These are phyloP conservation scores for Trichoderma guizhouense DNA, from an alignment of 2,329 filamentous ascomycete species.

Conservation along the genomic window DNA sequence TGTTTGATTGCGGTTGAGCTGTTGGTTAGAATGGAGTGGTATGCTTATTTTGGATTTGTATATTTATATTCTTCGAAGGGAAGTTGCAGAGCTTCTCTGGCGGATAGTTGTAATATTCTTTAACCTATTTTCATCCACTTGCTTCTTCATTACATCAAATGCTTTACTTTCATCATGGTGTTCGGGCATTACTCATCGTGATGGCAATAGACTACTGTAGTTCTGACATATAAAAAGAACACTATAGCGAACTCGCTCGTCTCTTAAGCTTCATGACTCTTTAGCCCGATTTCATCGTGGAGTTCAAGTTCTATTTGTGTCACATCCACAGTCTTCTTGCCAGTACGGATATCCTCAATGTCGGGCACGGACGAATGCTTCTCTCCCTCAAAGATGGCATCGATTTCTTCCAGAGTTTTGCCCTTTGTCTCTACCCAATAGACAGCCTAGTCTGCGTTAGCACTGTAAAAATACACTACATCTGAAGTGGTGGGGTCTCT, in stretches of 20 bases:
- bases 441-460: slow-evolving; percentile 16
- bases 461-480: not conserved
- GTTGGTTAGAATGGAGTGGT: not conserved
- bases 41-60: not conserved
- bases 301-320: slow-evolving; percentile 16
- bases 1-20: not conserved
- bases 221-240: not conserved
- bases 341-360: slow-evolving; percentile 22
- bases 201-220: not conserved
- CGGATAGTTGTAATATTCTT: not conserved
- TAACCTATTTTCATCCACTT: not conserved
- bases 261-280: not conserved
- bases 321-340: slow-evolving; percentile 16
- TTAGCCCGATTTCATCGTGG: slow-evolving; percentile 14
- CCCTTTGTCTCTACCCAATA: slow-evolving; percentile 41
- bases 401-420: slow-evolving; percentile 44
- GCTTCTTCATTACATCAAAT: not conserved
- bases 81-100: not conserved
- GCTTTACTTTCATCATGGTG: not conserved
- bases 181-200: not conserved
- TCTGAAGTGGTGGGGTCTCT: not conserved
- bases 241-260: not conserved
- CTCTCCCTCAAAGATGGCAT: slow-evolving; percentile 28
- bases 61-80: not conserved
- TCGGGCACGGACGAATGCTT: slow-evolving; percentile 20